A percentile compares a stretch with the other conserved stretches of the same genome.
Conservation (phyloP, 1,284 basidiomycete genomes). For the Termitomyces sp. region DNA sequence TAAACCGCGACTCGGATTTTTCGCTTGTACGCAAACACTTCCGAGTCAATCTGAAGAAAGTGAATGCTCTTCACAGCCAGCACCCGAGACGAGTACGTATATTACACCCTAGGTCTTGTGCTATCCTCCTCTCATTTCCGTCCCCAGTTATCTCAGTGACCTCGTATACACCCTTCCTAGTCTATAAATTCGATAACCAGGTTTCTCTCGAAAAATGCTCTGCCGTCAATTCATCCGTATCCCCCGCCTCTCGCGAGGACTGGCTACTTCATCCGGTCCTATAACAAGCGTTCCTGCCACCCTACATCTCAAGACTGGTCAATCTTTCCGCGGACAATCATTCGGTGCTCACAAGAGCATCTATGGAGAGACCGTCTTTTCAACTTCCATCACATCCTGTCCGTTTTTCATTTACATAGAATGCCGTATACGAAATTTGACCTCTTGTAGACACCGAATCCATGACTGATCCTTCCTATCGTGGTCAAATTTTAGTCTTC, state of each 20-base stretch:
- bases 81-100: constrained; percentile 77
- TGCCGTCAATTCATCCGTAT: constrained; percentile 47
- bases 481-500: constrained; percentile 96
- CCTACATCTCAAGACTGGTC: constrained; percentile 90
- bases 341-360: constrained; percentile 88
- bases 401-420: constrained; percentile 25
- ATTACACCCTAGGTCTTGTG: constrained; percentile 4
- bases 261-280: constrained; percentile 63
- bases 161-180: constrained; percentile 73
- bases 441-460: constrained; percentile 83
- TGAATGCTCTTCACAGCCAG: constrained; percentile 80
- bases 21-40: constrained; percentile 20
- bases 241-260: constrained; percentile 48
- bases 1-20: constrained; percentile 11
- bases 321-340: constrained; percentile 84
- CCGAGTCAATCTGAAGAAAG: constrained; percentile 22
- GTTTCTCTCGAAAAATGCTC: constrained; percentile 43
- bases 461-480: constrained; percentile 99
- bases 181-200: constrained; percentile 44
- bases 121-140: constrained; percentile 15
- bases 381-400: constrained; percentile 98
- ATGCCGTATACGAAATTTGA: constrained; percentile 2
- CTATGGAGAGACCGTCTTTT: constrained; percentile 98
- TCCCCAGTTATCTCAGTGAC: constrained; percentile 74
- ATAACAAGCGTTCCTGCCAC: constrained; percentile 63